Evolutionary conservation across 1,284 basidiomycete genomes (phyloP).

Genomic region (Irpex sp.): DNA sequence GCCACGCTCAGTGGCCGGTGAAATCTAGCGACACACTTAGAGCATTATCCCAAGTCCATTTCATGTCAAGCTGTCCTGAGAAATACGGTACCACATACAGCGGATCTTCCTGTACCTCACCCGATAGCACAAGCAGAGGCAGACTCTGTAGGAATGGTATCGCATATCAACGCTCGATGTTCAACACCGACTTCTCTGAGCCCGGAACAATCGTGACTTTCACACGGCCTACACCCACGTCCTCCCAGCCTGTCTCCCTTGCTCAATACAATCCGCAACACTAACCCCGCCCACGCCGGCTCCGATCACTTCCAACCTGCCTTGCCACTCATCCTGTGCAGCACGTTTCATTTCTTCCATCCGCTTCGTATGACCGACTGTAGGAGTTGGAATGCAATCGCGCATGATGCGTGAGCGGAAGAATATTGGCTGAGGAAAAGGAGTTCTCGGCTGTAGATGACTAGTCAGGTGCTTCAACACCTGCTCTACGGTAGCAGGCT

Average conservation of each 20-base stretch:
- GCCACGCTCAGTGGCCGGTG: no score
- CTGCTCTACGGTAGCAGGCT: slow-evolving; percentile 19
- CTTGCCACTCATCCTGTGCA: slow-evolving; percentile 48
- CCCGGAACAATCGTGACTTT: neutral
- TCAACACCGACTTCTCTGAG: no score
- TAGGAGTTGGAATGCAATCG: slow-evolving; percentile 82
- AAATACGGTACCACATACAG: no score
- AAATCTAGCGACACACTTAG: no score
- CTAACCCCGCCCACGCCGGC: slow-evolving; percentile 89
- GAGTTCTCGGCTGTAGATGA: slow-evolving; percentile 21
- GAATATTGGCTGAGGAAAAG: slow-evolving; percentile 58
- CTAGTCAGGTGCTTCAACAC: slow-evolving; percentile 52
- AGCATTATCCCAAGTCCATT: no score
- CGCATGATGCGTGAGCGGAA: slow-evolving; percentile 55
- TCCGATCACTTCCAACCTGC: slow-evolving; percentile 73
- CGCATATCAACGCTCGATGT: no score
- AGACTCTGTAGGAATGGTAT: no score
- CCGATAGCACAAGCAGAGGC: no score
- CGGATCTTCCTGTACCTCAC: no score
- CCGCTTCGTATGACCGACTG: slow-evolving; percentile 70
- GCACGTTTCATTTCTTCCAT: slow-evolving; percentile 58
- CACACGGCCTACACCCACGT: slow-evolving; percentile 14
- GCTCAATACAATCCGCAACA: slow-evolving; percentile 85
- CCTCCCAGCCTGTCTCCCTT: slow-evolving; percentile 56
- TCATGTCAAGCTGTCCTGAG: no score